Evolutionary conservation across 192 early-diverging fungal species (phyloP), one percentile per base, ranked within the genome.

Genomic region (Borealophlyctis nickersoniae): DNA sequence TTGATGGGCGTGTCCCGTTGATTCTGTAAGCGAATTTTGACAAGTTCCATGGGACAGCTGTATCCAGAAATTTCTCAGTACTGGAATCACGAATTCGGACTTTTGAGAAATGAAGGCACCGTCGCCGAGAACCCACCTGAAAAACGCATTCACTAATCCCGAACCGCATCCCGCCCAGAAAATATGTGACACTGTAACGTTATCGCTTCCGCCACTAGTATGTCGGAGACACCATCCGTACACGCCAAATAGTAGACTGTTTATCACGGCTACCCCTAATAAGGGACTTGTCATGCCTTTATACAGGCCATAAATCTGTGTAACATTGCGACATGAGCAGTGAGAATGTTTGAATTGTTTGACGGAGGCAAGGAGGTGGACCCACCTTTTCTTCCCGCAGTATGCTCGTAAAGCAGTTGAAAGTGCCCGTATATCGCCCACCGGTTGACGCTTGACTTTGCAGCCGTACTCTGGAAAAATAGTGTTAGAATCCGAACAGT

Each of bases 281-380:
- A 98, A 71, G 48, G 96, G 96, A 4, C 92, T 88, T 13, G 88
- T 82, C 94, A 98, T 95, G 52, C 96, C 96, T 53, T 94, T 90
- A 81, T 95, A 98, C 50, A 98, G 85, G 65, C 93, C 93, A 26
- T 54, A 22, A 22, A 80, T 9, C 71, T 73, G 45, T 0, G 19
- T 14, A 9, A 31, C 57, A 16, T 49, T 49, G 24, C n/a, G n/a
- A n/a, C n/a, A n/a, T n/a, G n/a, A n/a, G n/a, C n/a, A n/a, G n/a
- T n/a, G n/a, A n/a, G n/a, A n/a, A n/a, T n/a, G n/a, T n/a, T n/a
- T n/a, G n/a, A n/a, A n/a, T n/a, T n/a, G n/a, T n/a, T n/a, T n/a
- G n/a, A n/a, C n/a, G n/a, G n/a, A n/a, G n/a, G n/a, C n/a, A n/a
- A 58, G 27, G 59, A 35, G 26, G 16, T 27, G 23, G 36, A 49